Evolutionary conservation across 106 monocot genomes (phyloP).

Genomic region (Dendrobium chrysotoxum): DNA sequence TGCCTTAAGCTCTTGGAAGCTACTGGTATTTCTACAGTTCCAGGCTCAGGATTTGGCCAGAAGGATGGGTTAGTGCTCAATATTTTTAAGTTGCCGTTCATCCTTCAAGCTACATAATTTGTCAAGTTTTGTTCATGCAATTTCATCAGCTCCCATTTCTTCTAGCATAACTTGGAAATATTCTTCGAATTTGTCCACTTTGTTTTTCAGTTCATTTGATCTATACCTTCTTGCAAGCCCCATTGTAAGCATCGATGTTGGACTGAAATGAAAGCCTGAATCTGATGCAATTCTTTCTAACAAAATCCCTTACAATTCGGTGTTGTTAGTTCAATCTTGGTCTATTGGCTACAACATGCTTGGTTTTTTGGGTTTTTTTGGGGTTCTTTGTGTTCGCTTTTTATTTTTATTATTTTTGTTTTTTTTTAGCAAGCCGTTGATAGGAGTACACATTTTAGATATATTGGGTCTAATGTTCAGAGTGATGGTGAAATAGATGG

Average conservation of each 20-base stretch:
- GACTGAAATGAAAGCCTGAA: background rate
- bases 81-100: background rate
- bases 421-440: no score
- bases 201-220: background rate
- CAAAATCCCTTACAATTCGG: no score
- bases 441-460: no score
- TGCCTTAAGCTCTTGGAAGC: slow-evolving; percentile 98
- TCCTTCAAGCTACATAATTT: background rate
- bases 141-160: background rate
- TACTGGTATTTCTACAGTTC: slow-evolving; percentile 97
- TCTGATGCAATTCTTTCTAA: background rate
- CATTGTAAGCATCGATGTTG: background rate
- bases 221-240: background rate
- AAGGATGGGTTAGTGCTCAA: slow-evolving; percentile 80
- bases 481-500: no score
- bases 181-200: background rate
- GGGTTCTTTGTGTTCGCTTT: no score
- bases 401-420: no score
- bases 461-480: no score
- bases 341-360: no score
- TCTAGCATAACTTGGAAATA: background rate
- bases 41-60: slow-evolving; percentile 99
- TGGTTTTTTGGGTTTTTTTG: no score
- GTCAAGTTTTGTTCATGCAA: background rate
- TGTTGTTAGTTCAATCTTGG: no score